These are phyloP conservation scores for Senna tora DNA, from an alignment of 306 rosid species.

Conservation along the genomic window DNA sequence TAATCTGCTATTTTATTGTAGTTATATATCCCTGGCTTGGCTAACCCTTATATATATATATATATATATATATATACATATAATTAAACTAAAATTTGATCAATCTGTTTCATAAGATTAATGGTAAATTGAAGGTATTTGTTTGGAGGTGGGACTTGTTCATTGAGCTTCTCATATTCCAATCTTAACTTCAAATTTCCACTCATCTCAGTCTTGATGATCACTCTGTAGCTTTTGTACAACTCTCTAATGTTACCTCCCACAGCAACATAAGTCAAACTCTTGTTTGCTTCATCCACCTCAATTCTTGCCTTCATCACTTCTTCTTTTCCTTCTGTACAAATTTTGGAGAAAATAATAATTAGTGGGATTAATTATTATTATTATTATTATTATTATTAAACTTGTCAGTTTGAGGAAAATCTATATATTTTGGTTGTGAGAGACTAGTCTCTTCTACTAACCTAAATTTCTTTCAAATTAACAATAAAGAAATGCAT, in stretches of 20 bases:
- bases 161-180: slow-evolving; percentile 11
- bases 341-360: background rate
- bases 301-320: slow-evolving; percentile 7
- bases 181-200: background rate
- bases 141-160: background rate
- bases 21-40: no score
- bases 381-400: no score
- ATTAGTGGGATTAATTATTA: no score
- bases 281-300: slow-evolving; percentile 11
- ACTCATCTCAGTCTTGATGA: background rate
- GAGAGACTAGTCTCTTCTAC: no score
- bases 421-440: no score
- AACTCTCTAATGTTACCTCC: background rate
- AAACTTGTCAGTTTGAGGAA: no score
- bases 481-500: no score
- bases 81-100: background rate
- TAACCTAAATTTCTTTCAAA: no score
- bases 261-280: background rate
- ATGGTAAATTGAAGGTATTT: background rate
- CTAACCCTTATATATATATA: no score
- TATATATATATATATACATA: background rate
- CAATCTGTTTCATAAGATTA: background rate
- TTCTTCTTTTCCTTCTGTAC: background rate
- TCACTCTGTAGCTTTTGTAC: background rate
- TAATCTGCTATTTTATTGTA: no score